phyloP scores from a whole-genome alignment of 352 stramenopile species.

The Phytophthora hybrid region DNA sequence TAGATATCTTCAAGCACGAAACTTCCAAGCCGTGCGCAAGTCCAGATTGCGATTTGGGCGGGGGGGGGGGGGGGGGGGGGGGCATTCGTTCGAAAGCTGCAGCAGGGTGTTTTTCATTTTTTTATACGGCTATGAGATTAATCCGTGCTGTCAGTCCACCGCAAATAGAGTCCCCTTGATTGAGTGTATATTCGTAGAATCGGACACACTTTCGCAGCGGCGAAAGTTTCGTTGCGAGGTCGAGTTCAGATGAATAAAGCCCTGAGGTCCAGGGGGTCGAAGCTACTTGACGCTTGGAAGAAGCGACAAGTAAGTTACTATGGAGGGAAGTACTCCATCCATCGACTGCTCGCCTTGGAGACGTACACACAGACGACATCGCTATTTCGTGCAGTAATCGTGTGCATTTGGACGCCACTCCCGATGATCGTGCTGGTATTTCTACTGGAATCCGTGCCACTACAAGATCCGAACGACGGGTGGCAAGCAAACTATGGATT shows the following conservation, averaged over 20 bases:
- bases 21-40: no score
- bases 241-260: neutral
- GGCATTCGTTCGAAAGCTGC: no score
- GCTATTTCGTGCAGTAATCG: neutral
- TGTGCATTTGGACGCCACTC: neutral
- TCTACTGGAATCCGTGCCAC: constrained; percentile 13
- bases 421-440: neutral
- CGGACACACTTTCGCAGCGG: no score
- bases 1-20: no score
- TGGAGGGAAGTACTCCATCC: neutral
- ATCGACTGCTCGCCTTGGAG: neutral
- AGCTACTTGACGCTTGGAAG: neutral
- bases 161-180: no score
- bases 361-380: neutral
- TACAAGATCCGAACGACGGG: constrained; percentile 11
- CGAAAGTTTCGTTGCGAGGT: no score
- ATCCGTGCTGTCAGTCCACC: no score
- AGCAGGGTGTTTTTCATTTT: no score
- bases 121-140: no score
- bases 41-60: no score
- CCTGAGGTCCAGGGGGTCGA: neutral
- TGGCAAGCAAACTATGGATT: constrained; percentile 34
- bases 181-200: no score
- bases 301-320: constrained; percentile 2
- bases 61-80: no score